Evolutionary conservation across 768 basidiomycete genomes (phyloP), one percentile per base, ranked within the genome.

Genomic region (Trametes maxima): DNA sequence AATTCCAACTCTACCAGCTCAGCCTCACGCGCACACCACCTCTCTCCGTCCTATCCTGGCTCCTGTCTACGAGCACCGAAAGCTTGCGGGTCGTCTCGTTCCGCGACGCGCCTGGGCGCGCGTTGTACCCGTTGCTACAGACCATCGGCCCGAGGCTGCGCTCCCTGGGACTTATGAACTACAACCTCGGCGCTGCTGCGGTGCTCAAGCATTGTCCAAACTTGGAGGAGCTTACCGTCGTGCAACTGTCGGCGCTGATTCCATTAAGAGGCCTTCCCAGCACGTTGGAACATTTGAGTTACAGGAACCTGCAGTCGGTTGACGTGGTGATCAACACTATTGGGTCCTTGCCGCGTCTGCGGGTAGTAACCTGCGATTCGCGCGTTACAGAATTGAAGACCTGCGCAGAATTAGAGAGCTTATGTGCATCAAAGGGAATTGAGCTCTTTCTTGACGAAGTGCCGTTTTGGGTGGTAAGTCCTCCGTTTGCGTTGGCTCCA

Each of bases 141-240:
- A 46, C 22, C 0, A 72, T 76, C 48, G 73, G 74, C 4, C 69
- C 73, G 8, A 60, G 64, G n/a, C 70, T 82, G n/a, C 74, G 76
- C 14, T 81, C 81, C 1, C 71, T 82, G 46, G 77, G 79, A 44
- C 58, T 82, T 7, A 73, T 76, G 63, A 72, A 72, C 24, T 77
- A 74, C 67, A 76, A 66, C 63, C 36, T 48, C 2, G 65, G 73
- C 16, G 70, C 75, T 7, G 70, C 73, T 3, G 66, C 69, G n/a
- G 65, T 80, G 33, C 54, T 81, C 19, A 66, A 63, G 25, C 64
- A 67, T 22, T 82, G 79, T 66, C 72, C 69, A 0, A 69, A 67
- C 42, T 73, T 82, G 16, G 68, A 77, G 57, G 81, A 82, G 54
- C 63, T 82, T 13, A 60, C 77, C 16, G 48, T 81, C 17, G 69